A percentile compares a stretch with the other conserved stretches of the same genome.
phyloP scores from a whole-genome alignment of 2,329 filamentous ascomycete species.

The Clarireedia paspali region DNA sequence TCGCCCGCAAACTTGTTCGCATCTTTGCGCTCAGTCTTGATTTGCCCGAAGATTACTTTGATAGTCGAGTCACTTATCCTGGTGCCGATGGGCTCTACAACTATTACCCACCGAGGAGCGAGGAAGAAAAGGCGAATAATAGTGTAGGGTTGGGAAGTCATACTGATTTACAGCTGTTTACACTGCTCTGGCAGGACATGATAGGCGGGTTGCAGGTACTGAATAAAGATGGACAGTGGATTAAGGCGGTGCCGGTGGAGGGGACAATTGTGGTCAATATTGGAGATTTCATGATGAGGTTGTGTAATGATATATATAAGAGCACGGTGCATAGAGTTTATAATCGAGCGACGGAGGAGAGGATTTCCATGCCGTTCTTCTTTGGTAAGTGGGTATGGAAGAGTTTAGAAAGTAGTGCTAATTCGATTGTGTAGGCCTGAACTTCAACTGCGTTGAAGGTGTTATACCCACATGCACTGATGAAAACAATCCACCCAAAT shows the following conservation, averaged over 20 bases:
- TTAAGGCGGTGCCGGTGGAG: constrained; percentile 36
- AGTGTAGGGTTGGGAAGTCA: constrained; percentile 39
- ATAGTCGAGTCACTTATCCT: constrained; percentile 44
- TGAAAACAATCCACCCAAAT: constrained; percentile 39
- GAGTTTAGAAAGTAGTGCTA: not conserved
- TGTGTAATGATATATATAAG: constrained; percentile 43
- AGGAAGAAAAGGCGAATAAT: constrained; percentile 24
- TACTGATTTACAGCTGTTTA: constrained; percentile 42
- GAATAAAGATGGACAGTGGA: constrained; percentile 36
- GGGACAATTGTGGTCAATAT: constrained; percentile 45
- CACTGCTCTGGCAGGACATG: constrained; percentile 41
- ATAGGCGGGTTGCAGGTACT: constrained; percentile 37
- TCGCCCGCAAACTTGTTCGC: constrained; percentile 43
- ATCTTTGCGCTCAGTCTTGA: constrained; percentile 48
- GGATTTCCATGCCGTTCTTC: constrained; percentile 50
- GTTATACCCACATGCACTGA: constrained; percentile 41
- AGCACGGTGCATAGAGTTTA: constrained; percentile 45
- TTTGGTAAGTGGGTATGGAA: constrained; percentile 32
- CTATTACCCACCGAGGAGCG: constrained; percentile 36
- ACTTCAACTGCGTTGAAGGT: constrained; percentile 42
- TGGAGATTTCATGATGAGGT: constrained; percentile 43
- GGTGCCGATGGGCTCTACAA: constrained; percentile 37
- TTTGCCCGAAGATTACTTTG: constrained; percentile 47
- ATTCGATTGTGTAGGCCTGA: constrained; percentile 32
- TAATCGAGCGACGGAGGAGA: constrained; percentile 33